These are phyloP conservation scores for Cladorrhinum sp. DNA, from an alignment of 2,329 filamentous ascomycete genomes.

Conservation along the genomic window DNA sequence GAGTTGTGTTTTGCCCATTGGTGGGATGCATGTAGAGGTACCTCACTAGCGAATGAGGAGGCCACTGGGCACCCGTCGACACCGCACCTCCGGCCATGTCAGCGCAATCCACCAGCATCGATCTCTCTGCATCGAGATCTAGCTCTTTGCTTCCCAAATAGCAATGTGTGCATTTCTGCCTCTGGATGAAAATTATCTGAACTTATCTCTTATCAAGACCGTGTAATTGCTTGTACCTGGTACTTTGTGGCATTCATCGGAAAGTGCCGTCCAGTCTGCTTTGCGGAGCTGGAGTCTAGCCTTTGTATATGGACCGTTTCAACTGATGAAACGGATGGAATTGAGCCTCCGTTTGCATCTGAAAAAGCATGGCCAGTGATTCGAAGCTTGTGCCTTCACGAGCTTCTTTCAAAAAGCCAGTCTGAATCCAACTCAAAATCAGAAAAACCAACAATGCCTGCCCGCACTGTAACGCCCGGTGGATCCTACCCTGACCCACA, in stretches of 20 bases:
- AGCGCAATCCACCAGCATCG: constrained; percentile 2
- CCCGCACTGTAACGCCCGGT: neutral
- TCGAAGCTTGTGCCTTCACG: constrained; percentile 11
- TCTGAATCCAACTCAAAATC: constrained; percentile 9
- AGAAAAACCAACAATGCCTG: constrained; percentile 14
- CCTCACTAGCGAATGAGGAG: constrained; percentile 22
- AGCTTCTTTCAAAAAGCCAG: constrained; percentile 5
- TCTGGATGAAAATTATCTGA: neutral
- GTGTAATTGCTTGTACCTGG: constrained; percentile 8
- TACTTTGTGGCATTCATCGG: constrained; percentile 10
- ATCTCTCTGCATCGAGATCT: neutral
- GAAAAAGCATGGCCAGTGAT: neutral
- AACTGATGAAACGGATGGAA: constrained; percentile 1
- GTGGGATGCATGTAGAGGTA: constrained; percentile 13
- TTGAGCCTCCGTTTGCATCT: constrained; percentile 12
- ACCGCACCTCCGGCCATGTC: constrained; percentile 6
- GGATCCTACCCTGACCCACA: neutral
- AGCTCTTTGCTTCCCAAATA: neutral
- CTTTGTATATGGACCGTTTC: neutral
- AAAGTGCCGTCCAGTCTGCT: constrained; percentile 14
- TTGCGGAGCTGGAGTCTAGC: neutral
- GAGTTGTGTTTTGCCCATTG: constrained; percentile 2
- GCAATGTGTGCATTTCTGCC: neutral
- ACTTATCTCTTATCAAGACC: neutral
- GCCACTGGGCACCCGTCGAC: constrained; percentile 13